Evolutionary conservation across 352 stramenopile genomes (phyloP), one percentile per base, ranked within the genome.

Genomic region (Globisporangium lucens): DNA sequence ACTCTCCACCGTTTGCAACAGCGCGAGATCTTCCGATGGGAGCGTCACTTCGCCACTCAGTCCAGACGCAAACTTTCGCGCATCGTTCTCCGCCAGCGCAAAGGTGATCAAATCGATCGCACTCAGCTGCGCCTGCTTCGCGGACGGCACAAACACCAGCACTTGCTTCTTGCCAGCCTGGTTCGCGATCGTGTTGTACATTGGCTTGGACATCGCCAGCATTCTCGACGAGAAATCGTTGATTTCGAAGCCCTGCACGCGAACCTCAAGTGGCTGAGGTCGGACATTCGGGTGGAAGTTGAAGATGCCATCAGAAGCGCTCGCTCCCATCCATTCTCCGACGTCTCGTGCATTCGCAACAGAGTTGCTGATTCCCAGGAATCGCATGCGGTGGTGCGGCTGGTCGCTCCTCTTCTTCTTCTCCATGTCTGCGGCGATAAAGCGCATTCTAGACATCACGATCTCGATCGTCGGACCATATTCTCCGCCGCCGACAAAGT

Each of bases 31-130:
- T 36, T 92, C 82, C 7, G 95, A 68, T 2, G 84, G 82, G 35
- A 93, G 66, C 4, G 78, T 61, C 10, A 84, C 63, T 7, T 73
- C 68, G 13, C 80, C 75, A 10, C 53, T 53, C 4, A 79, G 69
- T 7, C 74, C 65, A 35, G 58, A 65, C 0, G 89, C 78, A 68
- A 96, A 95, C 52, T 89, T 87, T 15, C 80, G 69, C 1, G 89
- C 55, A 36, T 93, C 83, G 33, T 95, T 94, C 41, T 96, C 87
- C 35, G 85, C 96, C 35, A 97, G 68, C 0, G 92, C 91, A 84
- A 99, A 99, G 22, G 96, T 99, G 72, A 99, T 97, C 52, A 99
- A 71, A 79, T 99, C 98, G 73, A 99, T 99, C 4, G 98, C 97
- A 15, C 94, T 99, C 24, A 99, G 80, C 75, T 99, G 97, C 30